phyloP scores from a whole-genome alignment of 305 asterid species.

The Caryopteris hybrid region DNA sequence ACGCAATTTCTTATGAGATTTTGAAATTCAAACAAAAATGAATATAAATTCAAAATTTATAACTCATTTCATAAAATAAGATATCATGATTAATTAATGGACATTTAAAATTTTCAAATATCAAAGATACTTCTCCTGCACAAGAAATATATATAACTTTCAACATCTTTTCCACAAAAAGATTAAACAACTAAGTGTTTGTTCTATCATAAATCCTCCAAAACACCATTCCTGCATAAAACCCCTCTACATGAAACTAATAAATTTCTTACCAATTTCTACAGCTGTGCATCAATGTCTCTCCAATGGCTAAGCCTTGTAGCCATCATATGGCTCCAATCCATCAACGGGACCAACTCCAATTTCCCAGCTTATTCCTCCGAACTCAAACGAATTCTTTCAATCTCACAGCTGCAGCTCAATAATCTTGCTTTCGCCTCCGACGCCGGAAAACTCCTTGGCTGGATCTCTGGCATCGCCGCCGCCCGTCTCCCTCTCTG shows the following conservation, averaged over 20 bases:
- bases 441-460: constrained; percentile 77
- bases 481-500: constrained; percentile 61
- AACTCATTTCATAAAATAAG: too few relatives aligned
- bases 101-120: too few relatives aligned
- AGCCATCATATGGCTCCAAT: constrained; percentile 66
- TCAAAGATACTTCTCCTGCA: too few relatives aligned
- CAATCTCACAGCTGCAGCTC: constrained; percentile 59
- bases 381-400: constrained; percentile 48
- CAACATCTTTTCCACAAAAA: too few relatives aligned
- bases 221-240: too few relatives aligned
- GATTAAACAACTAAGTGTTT: too few relatives aligned
- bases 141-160: too few relatives aligned
- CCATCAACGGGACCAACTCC: constrained; percentile 63
- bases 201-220: too few relatives aligned
- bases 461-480: constrained; percentile 80
- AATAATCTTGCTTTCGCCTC: constrained; percentile 76
- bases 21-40: too few relatives aligned
- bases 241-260: neutral
- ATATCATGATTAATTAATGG: too few relatives aligned
- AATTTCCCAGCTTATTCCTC: constrained; percentile 78
- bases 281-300: constrained; percentile 30
- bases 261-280: neutral
- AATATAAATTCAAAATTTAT: too few relatives aligned
- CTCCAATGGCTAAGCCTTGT: constrained; percentile 69
- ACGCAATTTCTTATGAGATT: too few relatives aligned